Base-by-base conservation (phyloP, 352 stramenopile genomes). In the Plasmopara halstedii region DNA sequence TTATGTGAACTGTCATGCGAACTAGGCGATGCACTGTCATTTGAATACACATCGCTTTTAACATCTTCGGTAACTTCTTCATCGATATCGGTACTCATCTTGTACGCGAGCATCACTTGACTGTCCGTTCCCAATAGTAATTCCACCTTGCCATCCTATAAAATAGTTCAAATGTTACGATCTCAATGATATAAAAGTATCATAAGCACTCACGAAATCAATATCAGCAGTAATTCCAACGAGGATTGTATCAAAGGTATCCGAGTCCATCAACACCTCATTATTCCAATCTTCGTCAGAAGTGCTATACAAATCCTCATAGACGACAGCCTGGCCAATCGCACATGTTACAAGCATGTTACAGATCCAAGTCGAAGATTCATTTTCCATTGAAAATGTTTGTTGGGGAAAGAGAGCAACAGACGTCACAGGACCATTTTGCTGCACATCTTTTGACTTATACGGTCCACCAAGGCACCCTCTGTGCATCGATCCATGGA, bases 231-330 rank as follows among this genome's bases (percentile, higher is more conserved):
- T 50, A 19, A 71, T 50, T 2, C 60, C 62, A 0, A 66, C 70
- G 39, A 85, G 83, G 40, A 89, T 76, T 3, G 70, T 82, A 38
- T 84, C 74, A 32, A 83, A 87, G 6, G 53, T 50, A 29, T 84
- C 66, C 0, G 74, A 86, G 15, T 69, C 66, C 10, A 49, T 17
- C 5, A 89, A 45, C 18, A 63, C 39, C 20, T 67, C 60, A 11
- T 57, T 51, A n/a, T 37, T 32, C 10, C n/a, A 29, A n/a, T 34
- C 33, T 11, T 34, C 21, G 9, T 69, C 35, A 18, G 11, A 37
- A 21, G 42, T 42, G 23, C 22, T 50, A 37, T 74, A 82, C 15
- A 88, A 35, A 42, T 89, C 60, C 27, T 81, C 60, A 25, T 58
- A 67, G 20, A 89, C 68, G 2, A 80, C 33, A 1, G 72, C 77